Evolutionary conservation across 306 rosid genomes (phyloP), one percentile per base, ranked within the genome.

Genomic region (Vigna trinervia): DNA sequence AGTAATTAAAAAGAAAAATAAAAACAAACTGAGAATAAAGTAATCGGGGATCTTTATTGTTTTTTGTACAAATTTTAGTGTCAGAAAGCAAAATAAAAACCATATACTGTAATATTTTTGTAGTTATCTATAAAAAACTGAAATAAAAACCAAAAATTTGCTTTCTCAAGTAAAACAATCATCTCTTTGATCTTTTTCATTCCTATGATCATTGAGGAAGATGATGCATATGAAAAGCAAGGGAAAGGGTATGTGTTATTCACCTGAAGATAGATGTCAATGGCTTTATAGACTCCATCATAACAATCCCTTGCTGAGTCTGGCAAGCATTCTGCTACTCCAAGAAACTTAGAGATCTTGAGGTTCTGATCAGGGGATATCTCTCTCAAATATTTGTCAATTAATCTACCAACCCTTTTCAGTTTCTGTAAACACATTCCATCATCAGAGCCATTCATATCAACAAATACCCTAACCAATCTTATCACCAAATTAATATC

Each of bases 311-410:
- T 86, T 8, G 98, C 90, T 71, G 81, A 75, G 71, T 92, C 92
- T 26, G 97, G 97, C 46, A 94, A 84, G 79, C 94, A 87, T 61
- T 89, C 93, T 26, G 97, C 97, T 71, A 89, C 90, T 69, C 89
- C 95, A 56, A 90, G 88, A 77, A 92, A 92, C 54, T 90, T 92
- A 57, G 93, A 87, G 75, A 87, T 79, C 81, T 90, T 87, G 62
- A 94, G 94, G 63, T 86, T 87, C 62, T 90, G 94, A 34, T 92
- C 98, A 8, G 98, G 98, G 1, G 97, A 85, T 78, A 94, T 94
- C 80, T 92, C 97, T 76, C 85, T 80, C 85, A 92, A 81, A 71
- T 94, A 94, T 77, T 85, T 85, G 69, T 94, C 97, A 45, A 92
- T 63, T 77, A 92, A 82, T 73, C 84, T 86, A 12, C 96, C 96